These are phyloP conservation scores for Immersiella caudata DNA, from an alignment of 495 filamentous ascomycete species.

Conservation along the genomic window DNA sequence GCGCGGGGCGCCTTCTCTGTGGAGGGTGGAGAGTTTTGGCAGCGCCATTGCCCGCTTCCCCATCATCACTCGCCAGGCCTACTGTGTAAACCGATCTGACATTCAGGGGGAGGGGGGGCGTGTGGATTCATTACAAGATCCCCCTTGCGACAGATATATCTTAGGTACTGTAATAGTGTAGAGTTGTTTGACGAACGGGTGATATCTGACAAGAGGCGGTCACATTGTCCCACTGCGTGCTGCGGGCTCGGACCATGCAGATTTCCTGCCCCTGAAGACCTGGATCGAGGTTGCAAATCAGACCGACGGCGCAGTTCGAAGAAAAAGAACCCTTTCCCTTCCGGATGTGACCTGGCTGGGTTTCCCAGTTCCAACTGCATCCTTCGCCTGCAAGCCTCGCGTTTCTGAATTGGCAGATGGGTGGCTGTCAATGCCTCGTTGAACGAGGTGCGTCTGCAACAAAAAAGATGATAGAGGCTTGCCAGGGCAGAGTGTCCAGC, in stretches of 20 bases:
- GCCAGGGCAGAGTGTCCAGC: background rate
- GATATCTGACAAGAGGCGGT: background rate
- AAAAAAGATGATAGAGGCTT: background rate
- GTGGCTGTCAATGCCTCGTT: slow-evolving; percentile 16
- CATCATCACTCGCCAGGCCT: background rate
- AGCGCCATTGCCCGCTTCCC: background rate
- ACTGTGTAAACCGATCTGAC: background rate
- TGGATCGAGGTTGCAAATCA: slow-evolving; percentile 4
- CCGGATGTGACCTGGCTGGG: slow-evolving; percentile 3
- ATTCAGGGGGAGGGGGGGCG: background rate
- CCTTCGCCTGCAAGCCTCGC: slow-evolving; percentile 13
- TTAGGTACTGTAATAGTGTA: background rate
- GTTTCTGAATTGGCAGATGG: slow-evolving; percentile 17
- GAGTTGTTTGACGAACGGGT: background rate
- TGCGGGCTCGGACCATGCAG: background rate
- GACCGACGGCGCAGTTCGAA: background rate
- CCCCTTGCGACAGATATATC: background rate
- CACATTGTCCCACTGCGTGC: background rate
- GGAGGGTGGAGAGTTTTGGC: background rate
- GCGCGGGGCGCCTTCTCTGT: background rate
- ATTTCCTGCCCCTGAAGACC: background rate
- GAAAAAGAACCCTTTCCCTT: background rate
- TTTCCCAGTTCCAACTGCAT: slow-evolving; percentile 12
- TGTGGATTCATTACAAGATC: background rate
- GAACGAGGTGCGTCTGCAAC: slow-evolving; percentile 8